Base-by-base conservation (phyloP, 345 rosid genomes). In the Sisymbrium irio region DNA sequence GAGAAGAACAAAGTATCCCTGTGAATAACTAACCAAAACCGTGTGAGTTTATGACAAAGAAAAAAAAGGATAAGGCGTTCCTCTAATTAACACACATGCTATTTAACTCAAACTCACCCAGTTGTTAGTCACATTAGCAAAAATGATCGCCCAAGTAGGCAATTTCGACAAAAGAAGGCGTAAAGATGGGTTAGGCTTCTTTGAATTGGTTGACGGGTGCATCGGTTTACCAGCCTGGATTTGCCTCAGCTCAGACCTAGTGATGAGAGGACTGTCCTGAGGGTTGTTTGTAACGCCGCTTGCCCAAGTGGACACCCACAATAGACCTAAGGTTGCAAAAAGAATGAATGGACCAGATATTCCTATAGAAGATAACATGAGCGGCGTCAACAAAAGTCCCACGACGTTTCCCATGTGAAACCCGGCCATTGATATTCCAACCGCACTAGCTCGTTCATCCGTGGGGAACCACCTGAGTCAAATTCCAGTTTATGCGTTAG, bases 1-100 rank as follows among this genome's bases (percentile, higher is more conserved):
- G 42, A 95, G 96, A 55, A 95, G 97, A 79, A 95, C 97, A 60
- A 95, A 95, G 64, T 95, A 95, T 49, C 99, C 99, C 99, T 95
- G 88, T 36, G 18, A 81, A 33, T 42, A 62, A 54, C 20, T 27
- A 44, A 65, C n/a, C 6, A 37, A 75, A 41, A 50, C 58, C 7
- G 5, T 50, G 32, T 58, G 49, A 71, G 18, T 56, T 58, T 32
- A 12, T 39, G 7, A 49, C 32, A 6, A 8, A 22, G 3, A 22
- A 15, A 63, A 22, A 22, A 22, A 15, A 63, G 49, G 36, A 71
- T 4, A 1, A 49, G 25, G 7, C 28, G 65, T 40, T 36, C 3
- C 20, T 44, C 39, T 57, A 39, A n/a, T n/a, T n/a, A n/a, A 50
- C 3, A 27, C 50, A 72, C 53, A 53, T 46, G 63, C 30, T 18